Evolutionary conservation across 148 eudicot species (phyloP), one percentile per base, ranked within the genome.

Genomic region (Vaccinium darrowii): DNA sequence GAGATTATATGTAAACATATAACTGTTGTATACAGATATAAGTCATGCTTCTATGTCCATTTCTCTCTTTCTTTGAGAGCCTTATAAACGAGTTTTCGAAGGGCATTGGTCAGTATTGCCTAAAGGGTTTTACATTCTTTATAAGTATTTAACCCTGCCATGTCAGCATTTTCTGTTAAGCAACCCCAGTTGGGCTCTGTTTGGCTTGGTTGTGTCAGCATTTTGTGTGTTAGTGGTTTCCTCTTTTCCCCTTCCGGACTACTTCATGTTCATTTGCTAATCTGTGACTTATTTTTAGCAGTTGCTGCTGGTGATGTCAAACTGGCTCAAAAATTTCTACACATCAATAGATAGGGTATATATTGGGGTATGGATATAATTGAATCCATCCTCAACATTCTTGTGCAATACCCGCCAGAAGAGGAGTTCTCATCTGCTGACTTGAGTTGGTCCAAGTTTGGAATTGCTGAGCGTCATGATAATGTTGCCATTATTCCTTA

Each of bases 401-500:
- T 88, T 54, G 91, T 97, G 84, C 99, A 97, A 91, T 87, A 93
- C 86, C 98, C 98, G 73, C 85, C 92, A 23, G 93, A 85, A 23
- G 95, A 85, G 78, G 96, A 91, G 11, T 97, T 97, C 87, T 95
- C 93, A 23, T 88, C 98, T 52, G 86, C 90, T 87, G 96, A 95
- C 89, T 85, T 97, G 84, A 84, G 87, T 52, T 97, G 99, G 99
- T 84, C 86, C 75, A 97, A 94, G 88, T 89, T 90, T 88, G 96
- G 96, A 79, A 94, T 89, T 84, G 69, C 87, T 57, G 99, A 95
- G 75, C 92, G 87, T 75, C 87, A 89, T 86, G 95, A 94, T 87
- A 96, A 95, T 84, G 98, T 91, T 43, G 99, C 98, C 52, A 92
- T 94, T 69, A 94, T 97, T 87, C 98, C 96, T 25, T 94, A 94